Conservation (phyloP, 116 monocot genomes). For the Dioscorea cayenensis region DNA sequence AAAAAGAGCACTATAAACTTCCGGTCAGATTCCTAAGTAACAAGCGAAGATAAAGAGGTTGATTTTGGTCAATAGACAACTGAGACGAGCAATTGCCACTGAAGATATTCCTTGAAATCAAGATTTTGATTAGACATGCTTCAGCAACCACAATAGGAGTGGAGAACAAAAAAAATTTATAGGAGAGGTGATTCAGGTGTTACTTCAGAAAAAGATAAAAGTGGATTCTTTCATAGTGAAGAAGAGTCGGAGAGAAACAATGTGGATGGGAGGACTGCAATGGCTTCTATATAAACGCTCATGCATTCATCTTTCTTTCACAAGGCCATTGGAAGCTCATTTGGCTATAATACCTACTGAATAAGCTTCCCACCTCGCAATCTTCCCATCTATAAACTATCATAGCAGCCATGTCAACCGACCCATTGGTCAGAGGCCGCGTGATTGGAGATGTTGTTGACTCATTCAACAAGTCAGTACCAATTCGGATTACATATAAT, state of each 20-base stretch:
- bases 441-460: constrained; percentile 28
- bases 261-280: not conserved
- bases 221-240: not conserved
- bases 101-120: not conserved
- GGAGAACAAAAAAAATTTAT: not conserved
- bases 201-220: not conserved
- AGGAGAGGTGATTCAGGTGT: not conserved
- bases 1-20: no score
- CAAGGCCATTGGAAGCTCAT: no score
- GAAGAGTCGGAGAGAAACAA: not conserved
- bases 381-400: no score
- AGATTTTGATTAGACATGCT: not conserved
- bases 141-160: not conserved
- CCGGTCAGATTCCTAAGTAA: no score
- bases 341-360: no score
- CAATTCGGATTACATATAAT: constrained; percentile 8
- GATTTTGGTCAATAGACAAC: no score
- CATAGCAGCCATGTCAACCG: not conserved
- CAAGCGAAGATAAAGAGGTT: no score
- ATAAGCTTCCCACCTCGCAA: not conserved
- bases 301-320: not conserved
- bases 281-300: not conserved
- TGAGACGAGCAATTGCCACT: no score
- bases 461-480: constrained; percentile 11
- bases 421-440: not conserved